Base-by-base conservation (phyloP, 139 green algal species). In the Parachlorella kessleri region DNA sequence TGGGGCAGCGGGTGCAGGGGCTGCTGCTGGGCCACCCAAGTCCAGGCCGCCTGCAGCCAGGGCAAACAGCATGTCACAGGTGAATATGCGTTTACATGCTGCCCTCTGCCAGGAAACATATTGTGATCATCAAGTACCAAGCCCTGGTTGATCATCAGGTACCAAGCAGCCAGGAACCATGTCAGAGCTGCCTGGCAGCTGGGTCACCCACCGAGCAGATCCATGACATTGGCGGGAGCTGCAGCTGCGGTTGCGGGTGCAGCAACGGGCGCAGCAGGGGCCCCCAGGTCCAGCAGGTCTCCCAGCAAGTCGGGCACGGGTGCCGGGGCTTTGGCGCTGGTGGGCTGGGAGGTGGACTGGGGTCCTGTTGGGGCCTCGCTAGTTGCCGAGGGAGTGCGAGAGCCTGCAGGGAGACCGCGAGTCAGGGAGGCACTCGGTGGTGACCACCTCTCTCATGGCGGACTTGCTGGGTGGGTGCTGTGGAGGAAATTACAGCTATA, bases 221-320 rank as follows among this genome's bases (percentile, higher is more conserved):
- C 82, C 39, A 89, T 83, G 36, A 90, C 41, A 73, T 68, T 24
- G 39, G 35, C 67, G 1, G 80, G 53, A 2, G 80, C 55, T 36
- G 66, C 26, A 14, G 76, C 14, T 9, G 80, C 72, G 3, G 84
- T 14, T 38, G 81, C 83, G 30, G 84, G 28, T 32, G 72, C 48
- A 6, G 66, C 70, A 59, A 18, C 0, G 48, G 48, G 48, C 14
- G 80, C 73, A 36, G 73, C 71, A 3, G 64, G 64, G 32, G 75
- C 81, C 26, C 78, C 88, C 77, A 96, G 53, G 66, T 93, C 90
- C 68, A 96, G 86, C 67, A 97, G 83, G 75, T 97, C 93, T 1
- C 90, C 92, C 32, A 95, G 82, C 40, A 92, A 68, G 73, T 91
- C 86, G 24, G 64, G 81, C n/a, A 76, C 59, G 10, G 74, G 66